Evolutionary conservation across 768 basidiomycete genomes (phyloP), one percentile per base, ranked within the genome.

Genomic region (Hygrocybe punicea): DNA sequence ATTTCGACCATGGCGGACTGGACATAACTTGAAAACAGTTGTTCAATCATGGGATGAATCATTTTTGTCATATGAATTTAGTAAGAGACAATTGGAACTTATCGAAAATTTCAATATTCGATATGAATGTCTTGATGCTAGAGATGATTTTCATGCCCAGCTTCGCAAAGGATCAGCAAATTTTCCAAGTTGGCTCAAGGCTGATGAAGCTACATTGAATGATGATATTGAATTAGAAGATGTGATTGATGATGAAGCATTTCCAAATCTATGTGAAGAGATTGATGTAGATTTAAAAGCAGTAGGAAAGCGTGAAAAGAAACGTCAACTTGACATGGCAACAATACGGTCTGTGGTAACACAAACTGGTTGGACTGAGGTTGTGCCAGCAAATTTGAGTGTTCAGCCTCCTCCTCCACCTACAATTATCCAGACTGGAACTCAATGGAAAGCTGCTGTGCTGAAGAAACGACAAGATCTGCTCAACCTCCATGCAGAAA

Each of bases 111-210:
- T 72, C 56, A 66, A 76, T 50, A 33, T 75, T 1, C 37, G 58
- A 19, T 71, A 74, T 65, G 72, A 76, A 60, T 76, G 74, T 55
- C 39, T 67, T 17, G 73, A 75, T 68, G 68, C 68, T 9, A 45
- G 36, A 45, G 47, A 44, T 47, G n/a, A 53, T 40, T 21, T 44
- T 39, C 24, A 24, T 54, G n/a, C 17, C 8, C 17, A 58, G 37
- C 29, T 29, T 29, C 29, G 29, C 29, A 29, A 29, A 29, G 29
- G 29, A 29, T 29, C 29, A 29, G 29, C 29, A 29, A 29, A 29
- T 29, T 29, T 29, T 29, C 29, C 29, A 4, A 29, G 29, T 29
- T 29, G 29, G 29, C 29, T 29, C 29, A 29, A 29, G 29, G 29
- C 29, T 29, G 29, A 29, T 29, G 29, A 29, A 29, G 29, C 29